A percentile compares a stretch with the other conserved stretches of the same genome.
Conservation (phyloP, 2,329 filamentous ascomycete genomes). For the Botrytis sinoallii region DNA sequence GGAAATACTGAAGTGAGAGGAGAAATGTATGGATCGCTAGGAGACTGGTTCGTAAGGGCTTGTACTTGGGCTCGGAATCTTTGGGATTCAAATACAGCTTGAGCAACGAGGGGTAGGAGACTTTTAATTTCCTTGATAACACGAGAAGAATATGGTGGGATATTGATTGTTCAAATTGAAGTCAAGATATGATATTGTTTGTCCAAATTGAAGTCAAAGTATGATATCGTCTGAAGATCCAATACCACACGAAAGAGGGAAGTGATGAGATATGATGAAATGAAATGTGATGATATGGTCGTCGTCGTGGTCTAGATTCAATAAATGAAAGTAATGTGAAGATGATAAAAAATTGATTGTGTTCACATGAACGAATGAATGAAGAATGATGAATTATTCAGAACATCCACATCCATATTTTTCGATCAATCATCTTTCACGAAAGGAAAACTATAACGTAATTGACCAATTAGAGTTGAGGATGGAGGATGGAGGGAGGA, state of each 20-base stretch:
- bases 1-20: not conserved
- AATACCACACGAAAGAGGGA: not conserved
- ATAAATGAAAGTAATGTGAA: not conserved
- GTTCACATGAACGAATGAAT: not conserved
- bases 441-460: not conserved
- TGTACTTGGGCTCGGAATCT: not conserved
- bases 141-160: not conserved
- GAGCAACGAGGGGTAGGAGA: not conserved
- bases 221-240: not conserved
- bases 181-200: no score
- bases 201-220: no score
- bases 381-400: not conserved
- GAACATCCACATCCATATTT: not conserved
- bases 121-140: not conserved
- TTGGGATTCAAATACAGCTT: not conserved
- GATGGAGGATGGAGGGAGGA: not conserved
- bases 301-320: not conserved
- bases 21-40: constrained; percentile 10
- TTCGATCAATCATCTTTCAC: not conserved
- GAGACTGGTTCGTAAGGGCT: not conserved
- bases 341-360: not conserved
- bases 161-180: no score
- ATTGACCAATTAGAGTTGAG: not conserved
- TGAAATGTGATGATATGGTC: not conserved
- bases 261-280: not conserved